Percentiles rank a stretch among this genome's conserved stretches.
phyloP scores from a whole-genome alignment of 1,139 yeast species.

The Chernovozyma aurita region DNA sequence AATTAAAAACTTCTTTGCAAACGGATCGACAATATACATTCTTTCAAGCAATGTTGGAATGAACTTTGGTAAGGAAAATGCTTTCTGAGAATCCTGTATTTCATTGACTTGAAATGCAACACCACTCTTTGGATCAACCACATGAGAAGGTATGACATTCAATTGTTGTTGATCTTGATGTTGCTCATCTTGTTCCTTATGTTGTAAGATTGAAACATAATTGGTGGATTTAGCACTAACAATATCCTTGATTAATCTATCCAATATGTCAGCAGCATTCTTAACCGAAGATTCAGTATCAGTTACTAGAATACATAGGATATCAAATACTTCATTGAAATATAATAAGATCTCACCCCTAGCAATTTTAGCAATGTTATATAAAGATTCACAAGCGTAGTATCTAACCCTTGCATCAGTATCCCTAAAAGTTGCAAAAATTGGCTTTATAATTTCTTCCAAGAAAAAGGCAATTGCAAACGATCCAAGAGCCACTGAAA shows the following conservation, averaged over 20 bases:
- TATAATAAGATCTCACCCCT: conserved; percentile 89
- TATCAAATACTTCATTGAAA: conserved; percentile 93
- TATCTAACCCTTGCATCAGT: conserved; percentile 95
- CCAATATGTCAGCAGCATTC: conserved; percentile 93
- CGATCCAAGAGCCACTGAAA: conserved; percentile 45
- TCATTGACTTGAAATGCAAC: conserved; percentile 58
- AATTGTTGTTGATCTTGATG: conserved; percentile 20
- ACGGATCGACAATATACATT: conserved; percentile 88
- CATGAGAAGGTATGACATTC: conserved; percentile 41
- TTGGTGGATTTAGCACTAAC: conserved; percentile 93
- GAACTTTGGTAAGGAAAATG: conserved; percentile 83
- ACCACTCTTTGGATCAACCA: conserved; percentile 51
- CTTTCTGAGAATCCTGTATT: conserved; percentile 59
- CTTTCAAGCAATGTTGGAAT: conserved; percentile 88
- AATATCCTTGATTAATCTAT: conserved; percentile 86
- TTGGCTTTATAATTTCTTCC: conserved; percentile 87
- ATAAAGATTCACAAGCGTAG: conserved; percentile 94
- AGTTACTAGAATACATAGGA: conserved; percentile 82
- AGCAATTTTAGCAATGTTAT: conserved; percentile 95
- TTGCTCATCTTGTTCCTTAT: conserved; percentile 38
- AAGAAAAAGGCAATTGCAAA: conserved; percentile 58
- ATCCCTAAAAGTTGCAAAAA: conserved; percentile 92
- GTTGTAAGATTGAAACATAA: conserved; percentile 76
- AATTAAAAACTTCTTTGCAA: conserved; percentile 84
- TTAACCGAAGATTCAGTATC: conserved; percentile 91